phyloP scores from a whole-genome alignment of 345 rosid species.

The Euphorbia lathyris region DNA sequence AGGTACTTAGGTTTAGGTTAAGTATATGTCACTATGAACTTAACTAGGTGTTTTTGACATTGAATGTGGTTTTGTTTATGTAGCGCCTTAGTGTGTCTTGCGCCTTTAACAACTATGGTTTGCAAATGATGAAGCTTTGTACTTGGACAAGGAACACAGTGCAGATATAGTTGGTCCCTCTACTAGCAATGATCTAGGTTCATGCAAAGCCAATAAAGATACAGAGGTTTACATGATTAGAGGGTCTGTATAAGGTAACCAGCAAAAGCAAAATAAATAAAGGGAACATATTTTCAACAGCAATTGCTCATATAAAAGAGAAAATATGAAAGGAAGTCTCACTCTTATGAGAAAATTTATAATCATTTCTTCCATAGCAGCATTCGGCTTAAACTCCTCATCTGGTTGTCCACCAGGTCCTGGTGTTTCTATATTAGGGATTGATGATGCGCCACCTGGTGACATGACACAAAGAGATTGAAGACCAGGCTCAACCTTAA shows the following conservation, averaged over 20 bases:
- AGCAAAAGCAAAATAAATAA: not conserved
- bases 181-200: not conserved
- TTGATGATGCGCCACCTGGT: conserved; percentile 86
- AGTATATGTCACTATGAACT: too few relatives aligned
- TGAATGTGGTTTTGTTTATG: too few relatives aligned
- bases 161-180: not conserved
- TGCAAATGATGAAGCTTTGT: not conserved
- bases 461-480: conserved; percentile 91
- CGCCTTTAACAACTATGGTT: too few relatives aligned
- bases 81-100: too few relatives aligned
- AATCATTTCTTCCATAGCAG: conserved; percentile 99
- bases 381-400: conserved; percentile 98
- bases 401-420: conserved; percentile 96
- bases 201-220: not conserved
- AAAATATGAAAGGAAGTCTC: conserved; percentile 36
- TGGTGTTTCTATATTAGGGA: conserved; percentile 88
- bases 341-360: conserved; percentile 96
- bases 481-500: conserved; percentile 96
- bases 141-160: not conserved
- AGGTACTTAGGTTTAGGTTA: too few relatives aligned
- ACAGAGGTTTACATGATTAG: not conserved
- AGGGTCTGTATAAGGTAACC: not conserved
- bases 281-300: conserved; percentile 9
- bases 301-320: conserved; percentile 9
- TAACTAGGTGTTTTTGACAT: too few relatives aligned